Percentiles rank a stretch among this genome's conserved stretches.
Conservation (phyloP, 306 rosid species). For the Cucumis hystrix region DNA sequence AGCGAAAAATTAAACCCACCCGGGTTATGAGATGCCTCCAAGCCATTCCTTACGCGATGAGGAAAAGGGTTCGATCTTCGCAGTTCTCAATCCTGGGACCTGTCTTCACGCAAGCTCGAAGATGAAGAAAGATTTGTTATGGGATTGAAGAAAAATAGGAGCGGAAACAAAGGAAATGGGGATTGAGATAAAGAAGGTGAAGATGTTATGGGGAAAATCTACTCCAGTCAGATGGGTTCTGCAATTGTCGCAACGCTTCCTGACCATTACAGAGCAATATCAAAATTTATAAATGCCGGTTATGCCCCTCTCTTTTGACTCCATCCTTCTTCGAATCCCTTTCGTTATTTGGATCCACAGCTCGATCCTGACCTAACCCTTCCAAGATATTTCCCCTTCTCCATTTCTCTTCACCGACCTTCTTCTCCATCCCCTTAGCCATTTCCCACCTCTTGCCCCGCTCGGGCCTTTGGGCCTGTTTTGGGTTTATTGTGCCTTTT, state of each 20-base stretch:
- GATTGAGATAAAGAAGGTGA: neutral
- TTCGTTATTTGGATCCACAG: neutral
- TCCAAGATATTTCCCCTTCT: neutral
- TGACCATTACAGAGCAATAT: slow-evolving; percentile 3
- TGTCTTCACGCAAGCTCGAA: neutral
- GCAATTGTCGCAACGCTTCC: neutral
- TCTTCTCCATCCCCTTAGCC: neutral
- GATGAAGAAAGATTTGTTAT: neutral
- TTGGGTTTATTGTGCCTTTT: neutral
- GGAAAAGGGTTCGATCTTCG: neutral
- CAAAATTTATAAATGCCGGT: slow-evolving; percentile 3
- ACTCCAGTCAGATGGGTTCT: neutral
- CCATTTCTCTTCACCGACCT: neutral
- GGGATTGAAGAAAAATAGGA: slow-evolving; percentile 2
- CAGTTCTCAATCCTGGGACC: neutral
- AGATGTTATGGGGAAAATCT: neutral
- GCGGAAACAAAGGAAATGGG: neutral
- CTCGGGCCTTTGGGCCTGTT: neutral
- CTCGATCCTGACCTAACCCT: neutral
- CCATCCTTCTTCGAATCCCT: neutral
- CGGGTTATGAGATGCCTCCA: slow-evolving; percentile 47
- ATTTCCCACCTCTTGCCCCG: neutral
- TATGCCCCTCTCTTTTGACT: slow-evolving; percentile 5
- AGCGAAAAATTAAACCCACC: slow-evolving; percentile 26
- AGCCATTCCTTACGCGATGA: slow-evolving; percentile 33